Percentiles rank a stretch among this genome's conserved stretches.
Conservation (phyloP, 352 stramenopile genomes). For the Thalassiosira allenii region DNA sequence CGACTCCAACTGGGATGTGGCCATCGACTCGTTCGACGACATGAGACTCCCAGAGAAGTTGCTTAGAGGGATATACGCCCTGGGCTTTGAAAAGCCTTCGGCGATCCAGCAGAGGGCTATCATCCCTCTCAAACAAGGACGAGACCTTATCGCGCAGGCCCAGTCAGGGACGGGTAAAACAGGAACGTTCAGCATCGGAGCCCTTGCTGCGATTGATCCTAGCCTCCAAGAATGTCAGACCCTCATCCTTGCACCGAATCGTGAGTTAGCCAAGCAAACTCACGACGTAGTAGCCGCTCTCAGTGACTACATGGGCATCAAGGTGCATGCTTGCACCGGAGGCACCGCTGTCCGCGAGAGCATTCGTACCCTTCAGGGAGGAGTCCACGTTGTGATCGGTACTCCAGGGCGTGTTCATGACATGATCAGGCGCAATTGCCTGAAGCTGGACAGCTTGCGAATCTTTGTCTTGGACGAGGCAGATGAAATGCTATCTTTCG, state of each 20-base stretch:
- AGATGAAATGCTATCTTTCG: conserved; percentile 99
- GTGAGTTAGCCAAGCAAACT: conserved; percentile 99
- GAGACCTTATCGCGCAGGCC: conserved; percentile 98
- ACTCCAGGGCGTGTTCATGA: conserved; percentile 98
- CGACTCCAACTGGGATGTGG: conserved; percentile 98
- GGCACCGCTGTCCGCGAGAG: conserved; percentile 98
- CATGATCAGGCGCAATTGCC: conserved; percentile 98
- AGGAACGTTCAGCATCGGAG: conserved; percentile 98
- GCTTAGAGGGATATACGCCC: conserved; percentile 99
- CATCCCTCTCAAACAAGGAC: conserved; percentile 96
- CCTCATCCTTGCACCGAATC: conserved; percentile 98
- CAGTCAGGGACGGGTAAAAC: conserved; percentile 99
- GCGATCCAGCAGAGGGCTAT: conserved; percentile 99
- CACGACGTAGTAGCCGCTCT: conserved; percentile 96
- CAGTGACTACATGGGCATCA: conserved; percentile 94
- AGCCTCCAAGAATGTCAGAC: conserved; percentile 96
- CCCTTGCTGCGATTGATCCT: conserved; percentile 97
- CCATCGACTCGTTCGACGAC: conserved; percentile 98
- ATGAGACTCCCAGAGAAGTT: conserved; percentile 99
- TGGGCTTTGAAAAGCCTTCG: conserved; percentile 99
- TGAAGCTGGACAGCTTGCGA: conserved; percentile 94
- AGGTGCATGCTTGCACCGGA: conserved; percentile 98
- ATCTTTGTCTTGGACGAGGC: conserved; percentile 99
- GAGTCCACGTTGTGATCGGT: conserved; percentile 98
- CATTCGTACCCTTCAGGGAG: conserved; percentile 97